These are phyloP conservation scores for Aspergillus fructus DNA, from an alignment of 2,329 filamentous ascomycete species.

Conservation along the genomic window DNA sequence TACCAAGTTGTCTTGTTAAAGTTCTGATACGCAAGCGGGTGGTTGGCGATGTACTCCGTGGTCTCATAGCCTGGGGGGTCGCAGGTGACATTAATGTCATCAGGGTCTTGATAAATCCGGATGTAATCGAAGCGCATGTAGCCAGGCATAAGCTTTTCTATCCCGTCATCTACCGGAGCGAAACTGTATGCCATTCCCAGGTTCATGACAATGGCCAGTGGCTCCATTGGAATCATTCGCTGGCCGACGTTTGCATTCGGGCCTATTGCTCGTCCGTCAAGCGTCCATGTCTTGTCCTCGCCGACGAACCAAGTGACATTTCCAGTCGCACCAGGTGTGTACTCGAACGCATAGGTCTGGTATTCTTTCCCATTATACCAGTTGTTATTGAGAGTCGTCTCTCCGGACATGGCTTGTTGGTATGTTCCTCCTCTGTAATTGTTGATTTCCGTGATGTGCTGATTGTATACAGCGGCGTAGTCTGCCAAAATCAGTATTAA, in stretches of 20 bases:
- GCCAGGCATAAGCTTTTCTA: constrained; percentile 59
- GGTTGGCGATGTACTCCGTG: constrained; percentile 64
- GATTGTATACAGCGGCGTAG: constrained; percentile 65
- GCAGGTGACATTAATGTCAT: constrained; percentile 60
- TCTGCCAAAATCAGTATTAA: constrained; percentile 35
- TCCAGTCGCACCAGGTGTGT: constrained; percentile 58
- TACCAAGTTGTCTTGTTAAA: constrained; percentile 65
- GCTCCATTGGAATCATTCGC: constrained; percentile 64
- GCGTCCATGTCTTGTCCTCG: constrained; percentile 62
- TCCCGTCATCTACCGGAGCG: constrained; percentile 59
- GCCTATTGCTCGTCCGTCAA: constrained; percentile 59
- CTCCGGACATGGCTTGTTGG: constrained; percentile 62
- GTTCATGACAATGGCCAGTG: constrained; percentile 67
- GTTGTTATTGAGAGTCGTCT: constrained; percentile 62
- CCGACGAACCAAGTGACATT: constrained; percentile 70
- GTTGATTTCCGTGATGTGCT: constrained; percentile 57
- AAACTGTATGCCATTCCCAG: constrained; percentile 70
- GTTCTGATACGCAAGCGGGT: constrained; percentile 62
- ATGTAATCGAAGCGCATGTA: constrained; percentile 69
- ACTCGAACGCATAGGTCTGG: constrained; percentile 64
- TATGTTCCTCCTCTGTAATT: constrained; percentile 60
- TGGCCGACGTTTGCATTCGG: constrained; percentile 70
- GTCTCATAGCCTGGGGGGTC: constrained; percentile 68
- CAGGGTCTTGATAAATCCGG: constrained; percentile 66
- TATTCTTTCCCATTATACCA: constrained; percentile 67